A percentile compares a stretch with the other conserved stretches of the same genome.
phyloP scores from a whole-genome alignment of 768 basidiomycete genomes.

The Tulasnella sp. region DNA sequence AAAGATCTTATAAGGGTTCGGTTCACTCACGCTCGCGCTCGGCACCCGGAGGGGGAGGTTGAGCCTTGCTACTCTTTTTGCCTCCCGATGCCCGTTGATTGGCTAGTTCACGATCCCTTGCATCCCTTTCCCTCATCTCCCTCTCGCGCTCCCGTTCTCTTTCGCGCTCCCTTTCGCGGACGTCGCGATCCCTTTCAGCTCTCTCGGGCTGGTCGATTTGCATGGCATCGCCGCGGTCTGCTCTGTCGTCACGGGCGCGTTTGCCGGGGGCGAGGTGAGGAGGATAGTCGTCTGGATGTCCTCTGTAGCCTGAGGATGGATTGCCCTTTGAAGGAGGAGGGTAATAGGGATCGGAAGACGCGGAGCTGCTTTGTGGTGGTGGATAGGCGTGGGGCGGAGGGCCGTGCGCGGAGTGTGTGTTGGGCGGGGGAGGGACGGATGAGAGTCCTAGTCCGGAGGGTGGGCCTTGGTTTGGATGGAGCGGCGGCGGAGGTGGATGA shows the following conservation, averaged over 20 bases:
- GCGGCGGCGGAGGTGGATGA: slow-evolving; percentile 21
- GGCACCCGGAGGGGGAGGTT: slow-evolving; percentile 12
- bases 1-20: neutral
- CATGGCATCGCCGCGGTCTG: slow-evolving; percentile 33
- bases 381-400: slow-evolving; percentile 42
- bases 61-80: slow-evolving; percentile 12
- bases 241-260: slow-evolving; percentile 35
- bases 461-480: slow-evolving; percentile 32
- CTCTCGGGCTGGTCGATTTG: neutral
- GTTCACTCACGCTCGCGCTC: slow-evolving; percentile 26
- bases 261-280: slow-evolving; percentile 26
- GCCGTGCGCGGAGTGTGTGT: slow-evolving; percentile 37
- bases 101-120: slow-evolving; percentile 28
- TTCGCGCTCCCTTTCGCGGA: slow-evolving; percentile 34
- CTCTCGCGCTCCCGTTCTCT: slow-evolving; percentile 43
- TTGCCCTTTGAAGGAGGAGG: slow-evolving; percentile 35
- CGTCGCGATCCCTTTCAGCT: neutral
- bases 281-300: slow-evolving; percentile 26
- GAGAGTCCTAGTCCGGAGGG: slow-evolving; percentile 5
- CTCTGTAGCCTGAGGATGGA: slow-evolving; percentile 32
- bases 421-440: slow-evolving; percentile 35
- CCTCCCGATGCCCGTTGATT: neutral
- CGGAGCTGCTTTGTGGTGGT: slow-evolving; percentile 35
- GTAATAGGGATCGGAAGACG: slow-evolving; percentile 34
- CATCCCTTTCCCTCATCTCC: neutral